A percentile compares a stretch with the other conserved stretches of the same genome.
phyloP scores from a whole-genome alignment of 768 basidiomycete species.

The Trichaptum fuscoviolaceum region DNA sequence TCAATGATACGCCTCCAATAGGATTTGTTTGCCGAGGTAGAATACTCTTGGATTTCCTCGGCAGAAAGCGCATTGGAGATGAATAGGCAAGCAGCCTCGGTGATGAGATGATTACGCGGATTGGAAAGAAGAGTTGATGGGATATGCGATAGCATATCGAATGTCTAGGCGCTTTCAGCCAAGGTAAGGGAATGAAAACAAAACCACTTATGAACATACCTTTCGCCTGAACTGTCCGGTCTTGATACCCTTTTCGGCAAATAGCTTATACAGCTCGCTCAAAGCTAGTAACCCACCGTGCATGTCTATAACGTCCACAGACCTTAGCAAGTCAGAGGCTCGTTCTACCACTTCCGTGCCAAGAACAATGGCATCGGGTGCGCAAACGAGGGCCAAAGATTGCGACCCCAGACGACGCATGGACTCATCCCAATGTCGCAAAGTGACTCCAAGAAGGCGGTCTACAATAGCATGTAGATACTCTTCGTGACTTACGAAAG shows the following conservation, averaged over 20 bases:
- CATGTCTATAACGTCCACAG: slow-evolving; percentile 62
- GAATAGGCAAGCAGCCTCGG: slow-evolving; percentile 65
- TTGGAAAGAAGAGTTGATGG: slow-evolving; percentile 56
- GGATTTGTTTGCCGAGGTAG: slow-evolving; percentile 39
- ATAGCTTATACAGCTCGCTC: slow-evolving; percentile 62
- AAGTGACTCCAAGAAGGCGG: slow-evolving; percentile 66
- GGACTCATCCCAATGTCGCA: slow-evolving; percentile 84
- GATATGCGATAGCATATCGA: slow-evolving; percentile 62
- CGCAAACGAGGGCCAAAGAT: slow-evolving; percentile 65
- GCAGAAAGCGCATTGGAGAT: slow-evolving; percentile 62
- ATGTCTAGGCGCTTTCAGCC: not conserved
- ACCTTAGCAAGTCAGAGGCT: slow-evolving; percentile 48
- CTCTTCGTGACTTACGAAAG: slow-evolving; percentile 56
- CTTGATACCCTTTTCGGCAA: not conserved
- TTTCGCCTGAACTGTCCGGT: not conserved
- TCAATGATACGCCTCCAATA: slow-evolving; percentile 70
- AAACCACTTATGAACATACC: not conserved
- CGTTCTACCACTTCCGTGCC: slow-evolving; percentile 44
- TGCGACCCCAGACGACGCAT: slow-evolving; percentile 77
- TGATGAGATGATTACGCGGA: slow-evolving; percentile 65
- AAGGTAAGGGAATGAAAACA: not conserved
- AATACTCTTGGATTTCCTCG: slow-evolving; percentile 38
- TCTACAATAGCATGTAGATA: slow-evolving; percentile 67
- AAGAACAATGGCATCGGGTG: slow-evolving; percentile 48
- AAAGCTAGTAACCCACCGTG: slow-evolving; percentile 81